Conservation (phyloP, 495 filamentous ascomycete species). For the Rhizodiscina lignyota region DNA sequence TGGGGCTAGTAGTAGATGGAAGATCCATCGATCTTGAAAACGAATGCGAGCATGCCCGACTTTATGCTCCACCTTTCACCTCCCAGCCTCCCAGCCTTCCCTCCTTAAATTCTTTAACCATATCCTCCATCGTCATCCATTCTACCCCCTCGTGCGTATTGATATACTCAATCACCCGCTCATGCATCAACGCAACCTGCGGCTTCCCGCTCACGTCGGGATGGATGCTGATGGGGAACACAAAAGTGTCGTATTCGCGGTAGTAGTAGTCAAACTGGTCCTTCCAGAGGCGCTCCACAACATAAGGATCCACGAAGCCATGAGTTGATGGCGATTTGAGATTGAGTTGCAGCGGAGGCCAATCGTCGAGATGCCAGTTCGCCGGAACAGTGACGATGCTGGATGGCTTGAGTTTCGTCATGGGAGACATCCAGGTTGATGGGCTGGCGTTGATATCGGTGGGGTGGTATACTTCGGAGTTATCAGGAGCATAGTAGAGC, state of each 20-base stretch:
- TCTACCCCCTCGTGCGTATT: constrained; percentile 59
- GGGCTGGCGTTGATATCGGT: constrained; percentile 45
- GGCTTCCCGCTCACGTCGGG: constrained; percentile 51
- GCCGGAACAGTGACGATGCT: constrained; percentile 49
- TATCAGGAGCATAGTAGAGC: constrained; percentile 46
- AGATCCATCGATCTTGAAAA: too few relatives aligned
- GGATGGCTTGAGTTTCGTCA: constrained; percentile 33
- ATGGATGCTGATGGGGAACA: constrained; percentile 57
- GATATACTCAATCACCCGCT: constrained; percentile 54
- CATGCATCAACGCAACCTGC: constrained; percentile 49
- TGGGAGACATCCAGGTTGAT: constrained; percentile 49
- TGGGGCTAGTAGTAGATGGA: too few relatives aligned
- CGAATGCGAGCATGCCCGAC: too few relatives aligned
- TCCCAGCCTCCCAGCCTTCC: too few relatives aligned
- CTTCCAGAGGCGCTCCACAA: constrained; percentile 18
- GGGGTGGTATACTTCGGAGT: too few relatives aligned
- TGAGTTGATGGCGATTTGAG: constrained; percentile 17
- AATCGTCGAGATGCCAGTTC: constrained; percentile 55
- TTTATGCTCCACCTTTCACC: too few relatives aligned
- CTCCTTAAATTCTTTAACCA: constrained; percentile 48
- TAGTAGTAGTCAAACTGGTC: constrained; percentile 60
- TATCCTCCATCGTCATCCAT: constrained; percentile 57
- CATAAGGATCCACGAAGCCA: constrained; percentile 20
- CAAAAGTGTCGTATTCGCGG: constrained; percentile 50
- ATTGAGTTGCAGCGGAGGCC: constrained; percentile 23